Conservation (phyloP, 1,284 basidiomycete species). For the Naganishia sp. region DNA sequence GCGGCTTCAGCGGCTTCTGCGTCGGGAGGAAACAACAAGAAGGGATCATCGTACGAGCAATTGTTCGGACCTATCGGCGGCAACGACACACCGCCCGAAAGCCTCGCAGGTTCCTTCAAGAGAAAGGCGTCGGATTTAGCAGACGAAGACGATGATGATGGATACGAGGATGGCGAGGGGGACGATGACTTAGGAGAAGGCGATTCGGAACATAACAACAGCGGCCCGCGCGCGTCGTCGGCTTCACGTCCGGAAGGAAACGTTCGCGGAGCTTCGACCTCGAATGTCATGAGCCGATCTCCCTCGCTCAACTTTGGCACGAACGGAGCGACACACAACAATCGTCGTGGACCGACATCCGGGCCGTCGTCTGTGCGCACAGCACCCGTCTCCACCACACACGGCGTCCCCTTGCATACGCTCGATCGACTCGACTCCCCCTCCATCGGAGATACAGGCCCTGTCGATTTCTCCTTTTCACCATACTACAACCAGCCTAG, state of each 20-base stretch:
- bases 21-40: conserved; percentile 3
- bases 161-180: conserved; percentile 18
- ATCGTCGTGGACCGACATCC: conserved; percentile 8
- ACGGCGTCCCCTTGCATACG: conserved; percentile 20
- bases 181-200: conserved; percentile 9
- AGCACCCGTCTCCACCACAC: conserved; percentile 19
- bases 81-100: conserved; percentile 1
- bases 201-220: neutral
- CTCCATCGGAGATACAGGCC: neutral
- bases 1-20: neutral
- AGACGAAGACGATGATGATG: conserved; percentile 23
- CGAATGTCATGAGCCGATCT: conserved; percentile 10
- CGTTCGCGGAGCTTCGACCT: no score
- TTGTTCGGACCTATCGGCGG: conserved; percentile 21
- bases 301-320: conserved; percentile 3
- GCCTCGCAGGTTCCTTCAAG: conserved; percentile 12
- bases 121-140: conserved; percentile 12
- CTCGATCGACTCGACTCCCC: conserved; percentile 23
- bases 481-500: conserved; percentile 16
- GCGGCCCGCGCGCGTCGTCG: neutral
- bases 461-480: conserved; percentile 20
- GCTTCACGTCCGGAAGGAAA: no score
- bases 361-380: conserved; percentile 5
- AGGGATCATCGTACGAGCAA: conserved; percentile 25
- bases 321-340: neutral